phyloP scores from a whole-genome alignment of 1,139 yeast genomes.

The Wickerhamiella infanticola region DNA sequence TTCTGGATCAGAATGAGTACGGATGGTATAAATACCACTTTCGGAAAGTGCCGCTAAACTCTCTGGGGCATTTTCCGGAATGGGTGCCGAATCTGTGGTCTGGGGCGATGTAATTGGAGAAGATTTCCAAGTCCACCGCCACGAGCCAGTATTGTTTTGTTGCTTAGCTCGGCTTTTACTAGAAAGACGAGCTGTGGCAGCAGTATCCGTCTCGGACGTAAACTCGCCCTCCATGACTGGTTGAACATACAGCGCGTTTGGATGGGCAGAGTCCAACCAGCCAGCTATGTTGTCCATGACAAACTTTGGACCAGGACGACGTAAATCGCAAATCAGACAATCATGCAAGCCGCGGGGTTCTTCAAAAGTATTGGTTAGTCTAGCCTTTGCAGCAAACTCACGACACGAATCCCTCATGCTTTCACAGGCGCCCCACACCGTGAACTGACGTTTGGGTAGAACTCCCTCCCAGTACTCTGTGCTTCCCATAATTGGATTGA shows the following conservation, averaged over 20 bases:
- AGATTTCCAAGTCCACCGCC: neutral
- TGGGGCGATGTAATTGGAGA: neutral
- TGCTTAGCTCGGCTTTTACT: neutral
- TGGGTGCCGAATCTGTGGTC: neutral
- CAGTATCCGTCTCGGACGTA: neutral
- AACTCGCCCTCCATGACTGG: neutral
- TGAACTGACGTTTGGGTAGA: constrained; percentile 22
- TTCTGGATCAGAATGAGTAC: neutral
- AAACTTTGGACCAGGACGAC: neutral
- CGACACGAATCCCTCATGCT: constrained; percentile 21
- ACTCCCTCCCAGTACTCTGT: constrained; percentile 24
- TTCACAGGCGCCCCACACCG: constrained; percentile 30
- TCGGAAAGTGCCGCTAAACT: neutral
- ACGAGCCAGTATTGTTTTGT: neutral
- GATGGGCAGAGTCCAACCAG: neutral
- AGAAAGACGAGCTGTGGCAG: neutral
- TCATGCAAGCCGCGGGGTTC: constrained; percentile 16
- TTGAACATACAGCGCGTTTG: neutral
- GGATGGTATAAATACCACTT: neutral
- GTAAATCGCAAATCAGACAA: constrained; percentile 12
- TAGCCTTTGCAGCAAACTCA: constrained; percentile 7
- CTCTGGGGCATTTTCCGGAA: neutral
- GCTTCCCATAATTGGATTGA: constrained; percentile 10
- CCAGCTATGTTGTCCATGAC: neutral
- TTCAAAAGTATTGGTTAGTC: constrained; percentile 6